phyloP scores from a whole-genome alignment of 208 protist genomes.

The Acanthamoeba quina region DNA sequence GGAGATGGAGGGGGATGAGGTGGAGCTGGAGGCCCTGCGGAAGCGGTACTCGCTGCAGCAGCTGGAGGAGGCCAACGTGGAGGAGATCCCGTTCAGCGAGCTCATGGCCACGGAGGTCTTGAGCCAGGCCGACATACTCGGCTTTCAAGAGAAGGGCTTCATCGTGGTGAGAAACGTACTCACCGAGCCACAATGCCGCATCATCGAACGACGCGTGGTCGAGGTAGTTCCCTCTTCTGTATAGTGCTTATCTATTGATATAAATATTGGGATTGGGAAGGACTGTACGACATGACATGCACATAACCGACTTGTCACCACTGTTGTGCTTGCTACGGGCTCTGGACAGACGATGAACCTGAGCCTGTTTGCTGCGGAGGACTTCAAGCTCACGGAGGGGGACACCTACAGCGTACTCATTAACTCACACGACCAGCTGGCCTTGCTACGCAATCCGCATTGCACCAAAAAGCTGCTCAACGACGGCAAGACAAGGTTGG shows the following conservation, averaged over 20 bases:
- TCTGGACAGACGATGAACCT: not conserved
- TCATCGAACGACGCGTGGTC: not conserved
- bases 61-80: constrained; percentile 17
- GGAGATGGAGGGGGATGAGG: not conserved
- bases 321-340: too few relatives aligned
- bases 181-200: not conserved
- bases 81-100: not conserved
- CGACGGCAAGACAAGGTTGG: not conserved
- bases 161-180: not conserved
- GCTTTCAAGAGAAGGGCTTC: not conserved
- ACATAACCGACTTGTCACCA: too few relatives aligned
- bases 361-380: not conserved
- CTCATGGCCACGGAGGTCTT: not conserved
- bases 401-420: not conserved
- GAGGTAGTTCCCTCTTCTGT: not conserved
- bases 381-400: not conserved
- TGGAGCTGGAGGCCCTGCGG: not conserved
- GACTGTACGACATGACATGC: too few relatives aligned
- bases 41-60: not conserved
- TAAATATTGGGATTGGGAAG: too few relatives aligned
- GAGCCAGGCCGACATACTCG: not conserved
- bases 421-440: not conserved
- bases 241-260: not conserved
- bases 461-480: not conserved
- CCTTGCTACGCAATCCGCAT: not conserved